Conservation (phyloP, 208 protist species). For the Acanthamoeba quina region DNA sequence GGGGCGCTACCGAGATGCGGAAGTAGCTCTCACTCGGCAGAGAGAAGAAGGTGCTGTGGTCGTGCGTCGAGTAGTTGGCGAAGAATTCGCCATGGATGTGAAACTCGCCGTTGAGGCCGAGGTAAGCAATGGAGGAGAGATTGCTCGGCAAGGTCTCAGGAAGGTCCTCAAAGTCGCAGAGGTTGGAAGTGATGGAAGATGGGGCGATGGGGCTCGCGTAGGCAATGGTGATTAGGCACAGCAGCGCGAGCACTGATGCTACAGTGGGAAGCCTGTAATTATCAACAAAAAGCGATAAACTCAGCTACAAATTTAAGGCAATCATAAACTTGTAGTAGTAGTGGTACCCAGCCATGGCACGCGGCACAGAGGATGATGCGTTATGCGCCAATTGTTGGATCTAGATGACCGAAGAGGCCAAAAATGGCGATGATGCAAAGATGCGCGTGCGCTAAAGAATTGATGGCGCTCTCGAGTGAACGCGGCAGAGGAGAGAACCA, state of each 20-base stretch:
- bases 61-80: conserved; percentile 42
- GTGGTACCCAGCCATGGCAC: no score
- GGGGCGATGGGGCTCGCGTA: background rate
- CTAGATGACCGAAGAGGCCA: no score
- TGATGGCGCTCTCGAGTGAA: no score
- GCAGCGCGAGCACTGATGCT: background rate
- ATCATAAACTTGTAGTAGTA: no score
- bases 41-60: conserved; percentile 40
- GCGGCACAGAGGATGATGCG: no score
- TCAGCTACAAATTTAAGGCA: no score
- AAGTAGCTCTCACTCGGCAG: conserved; percentile 27
- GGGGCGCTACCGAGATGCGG: conserved; percentile 57
- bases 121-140: conserved; percentile 44
- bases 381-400: no score
- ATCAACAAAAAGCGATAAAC: no score
- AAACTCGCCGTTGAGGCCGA: conserved; percentile 51
- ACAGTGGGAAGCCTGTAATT: no score
- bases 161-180: conserved; percentile 16
- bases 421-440: no score
- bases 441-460: no score
- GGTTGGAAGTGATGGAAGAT: background rate
- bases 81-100: conserved; percentile 71
- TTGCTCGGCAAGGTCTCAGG: conserved; percentile 39
- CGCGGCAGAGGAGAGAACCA: no score
- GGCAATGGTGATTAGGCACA: background rate